Conservation (phyloP, 495 filamentous ascomycete species). For the Podospora comata region DNA sequence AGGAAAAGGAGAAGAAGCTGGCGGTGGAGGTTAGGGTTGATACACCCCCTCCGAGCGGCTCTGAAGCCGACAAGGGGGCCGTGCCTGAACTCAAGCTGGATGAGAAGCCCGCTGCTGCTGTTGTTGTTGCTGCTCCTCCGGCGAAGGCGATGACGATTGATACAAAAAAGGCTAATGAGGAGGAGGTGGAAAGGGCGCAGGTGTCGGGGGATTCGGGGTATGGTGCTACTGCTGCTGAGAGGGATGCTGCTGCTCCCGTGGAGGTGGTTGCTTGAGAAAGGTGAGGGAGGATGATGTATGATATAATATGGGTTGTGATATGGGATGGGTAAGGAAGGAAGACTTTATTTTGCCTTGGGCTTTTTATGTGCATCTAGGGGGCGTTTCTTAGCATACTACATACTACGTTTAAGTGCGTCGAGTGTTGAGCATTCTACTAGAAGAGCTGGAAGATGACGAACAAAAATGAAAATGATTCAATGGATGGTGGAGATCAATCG, state of each 20-base stretch:
- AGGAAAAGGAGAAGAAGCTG: background rate
- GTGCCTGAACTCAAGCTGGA: conserved; percentile 14
- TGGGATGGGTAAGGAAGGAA: background rate
- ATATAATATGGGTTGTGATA: background rate
- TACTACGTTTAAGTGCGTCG: background rate
- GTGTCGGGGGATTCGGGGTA: conserved; percentile 36
- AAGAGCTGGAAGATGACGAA: too few relatives aligned
- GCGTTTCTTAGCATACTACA: background rate
- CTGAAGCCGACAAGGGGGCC: background rate
- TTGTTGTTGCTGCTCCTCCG: conserved; percentile 9
- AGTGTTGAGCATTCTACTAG: too few relatives aligned
- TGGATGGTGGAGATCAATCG: too few relatives aligned
- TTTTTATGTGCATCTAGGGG: background rate
- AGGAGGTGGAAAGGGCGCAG: conserved; percentile 20
- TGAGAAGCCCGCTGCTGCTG: conserved; percentile 4
- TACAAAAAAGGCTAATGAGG: conserved; percentile 23
- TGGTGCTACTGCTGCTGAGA: conserved; percentile 11
- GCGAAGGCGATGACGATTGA: conserved; percentile 17
- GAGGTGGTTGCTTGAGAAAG: background rate
- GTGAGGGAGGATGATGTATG: background rate
- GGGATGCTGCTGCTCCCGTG: background rate
- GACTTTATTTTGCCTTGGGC: background rate
- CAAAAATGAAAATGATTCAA: too few relatives aligned
- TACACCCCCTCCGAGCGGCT: conserved; percentile 2
- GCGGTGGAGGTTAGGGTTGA: conserved; percentile 5